Base-by-base conservation (phyloP, 2,329 filamentous ascomycete species). In the Alternaria infectoria region DNA sequence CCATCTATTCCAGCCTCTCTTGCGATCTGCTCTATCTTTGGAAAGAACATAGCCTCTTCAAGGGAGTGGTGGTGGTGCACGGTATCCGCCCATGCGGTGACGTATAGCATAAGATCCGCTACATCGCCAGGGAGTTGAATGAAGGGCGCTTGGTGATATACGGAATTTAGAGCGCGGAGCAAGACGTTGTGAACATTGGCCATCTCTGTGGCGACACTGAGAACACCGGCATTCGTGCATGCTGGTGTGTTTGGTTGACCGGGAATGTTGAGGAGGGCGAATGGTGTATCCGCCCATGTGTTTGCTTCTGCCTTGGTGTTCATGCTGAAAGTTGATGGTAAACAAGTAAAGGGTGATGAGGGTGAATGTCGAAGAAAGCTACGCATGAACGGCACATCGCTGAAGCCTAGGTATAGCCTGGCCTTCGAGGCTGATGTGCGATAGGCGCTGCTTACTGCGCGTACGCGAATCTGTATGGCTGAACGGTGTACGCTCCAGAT, bases 21-120 rank as follows among this genome's bases (percentile, higher is more conserved):
- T 8, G 72, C 73, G 19, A 78, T 65, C n/a, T 69, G 71, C 28
- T 78, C 76, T 6, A 81, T 62, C 28, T 69, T 74, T 1, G 80
- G 79, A 58, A 82, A 81, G 25, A 80, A 77, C 47, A 70, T 61
- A 0, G 47, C 60, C 54, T 81, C 80, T 57, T 81, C 80, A 36
- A 69, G 63, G 2, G 67, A 54, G 59, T 81, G 79, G 60, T 81
- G 80, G 60, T 80, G 77, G 40, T 80, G 66, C 6, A 81, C 74
- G 40, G 74, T 76, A 15, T 78, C 74, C 17, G 66, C 67, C 75
- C 78, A 81, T 11, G 74, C 74, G 3, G 67, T 60, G 8, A 77
- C 67, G 61, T 77, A 79, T 11, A 73, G 67, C 21, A 75, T 68
- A 13, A 79, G 66, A 47, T 77, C 72, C n/a, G 67, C 55, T 6